Conservation (phyloP, 768 basidiomycete genomes). For the Agaricus sinodeliciosus region DNA sequence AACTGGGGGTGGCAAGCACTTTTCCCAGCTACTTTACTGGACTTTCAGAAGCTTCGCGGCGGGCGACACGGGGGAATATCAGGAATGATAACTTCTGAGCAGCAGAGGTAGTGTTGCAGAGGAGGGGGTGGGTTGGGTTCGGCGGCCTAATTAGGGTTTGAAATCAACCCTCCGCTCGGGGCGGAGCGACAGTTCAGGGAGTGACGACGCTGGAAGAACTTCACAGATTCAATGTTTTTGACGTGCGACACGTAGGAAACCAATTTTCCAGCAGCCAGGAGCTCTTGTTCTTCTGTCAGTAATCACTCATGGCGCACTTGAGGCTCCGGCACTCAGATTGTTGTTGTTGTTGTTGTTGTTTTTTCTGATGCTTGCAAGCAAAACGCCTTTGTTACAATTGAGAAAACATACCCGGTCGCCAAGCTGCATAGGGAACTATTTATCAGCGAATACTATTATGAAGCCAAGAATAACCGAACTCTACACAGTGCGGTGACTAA, state of each 20-base stretch:
- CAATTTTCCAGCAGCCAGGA: no score
- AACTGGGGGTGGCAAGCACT: neutral
- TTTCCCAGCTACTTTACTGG: neutral
- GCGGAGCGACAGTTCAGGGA: neutral
- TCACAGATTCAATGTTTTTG: neutral
- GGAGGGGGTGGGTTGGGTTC: neutral
- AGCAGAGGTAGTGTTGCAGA: neutral
- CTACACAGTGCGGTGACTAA: neutral
- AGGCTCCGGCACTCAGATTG: no score
- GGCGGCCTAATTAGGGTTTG: slow-evolving; percentile 1
- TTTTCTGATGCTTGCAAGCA: no score
- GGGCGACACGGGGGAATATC: neutral
- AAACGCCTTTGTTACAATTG: neutral
- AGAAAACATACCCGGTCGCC: neutral
- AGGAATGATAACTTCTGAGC: neutral
- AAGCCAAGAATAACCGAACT: neutral
- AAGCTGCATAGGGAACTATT: neutral
- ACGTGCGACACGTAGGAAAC: neutral
- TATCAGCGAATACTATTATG: neutral
- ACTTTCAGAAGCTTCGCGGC: no score
- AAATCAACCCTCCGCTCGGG: slow-evolving; percentile 2
- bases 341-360: no score
- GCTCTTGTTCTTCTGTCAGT: no score
- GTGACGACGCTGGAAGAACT: neutral
- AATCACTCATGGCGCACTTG: no score